A percentile compares a stretch with the other conserved stretches of the same genome.
Conservation (phyloP, 2,329 filamentous ascomycete genomes). For the Trichoderma brevicompactum region DNA sequence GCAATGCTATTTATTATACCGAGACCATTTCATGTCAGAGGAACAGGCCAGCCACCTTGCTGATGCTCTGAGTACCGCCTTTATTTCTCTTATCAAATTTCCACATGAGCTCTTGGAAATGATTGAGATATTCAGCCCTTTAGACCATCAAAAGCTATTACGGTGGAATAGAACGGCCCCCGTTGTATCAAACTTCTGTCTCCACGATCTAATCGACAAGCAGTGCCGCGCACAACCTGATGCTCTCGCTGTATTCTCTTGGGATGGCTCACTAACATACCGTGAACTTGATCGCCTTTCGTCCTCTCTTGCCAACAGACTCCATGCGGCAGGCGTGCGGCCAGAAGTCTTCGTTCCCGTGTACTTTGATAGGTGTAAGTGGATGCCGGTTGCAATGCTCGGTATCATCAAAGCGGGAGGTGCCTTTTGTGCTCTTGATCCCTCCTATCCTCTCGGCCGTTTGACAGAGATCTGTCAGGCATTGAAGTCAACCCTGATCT, state of each 20-base stretch:
- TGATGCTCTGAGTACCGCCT: no score
- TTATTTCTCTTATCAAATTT: no score
- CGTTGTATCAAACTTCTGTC: background rate
- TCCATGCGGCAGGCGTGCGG: background rate
- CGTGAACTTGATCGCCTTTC: background rate
- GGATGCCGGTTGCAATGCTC: background rate
- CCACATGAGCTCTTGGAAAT: no score
- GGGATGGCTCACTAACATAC: background rate
- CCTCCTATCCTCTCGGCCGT: background rate
- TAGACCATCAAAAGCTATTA: no score
- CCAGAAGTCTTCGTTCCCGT: background rate
- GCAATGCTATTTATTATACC: no score
- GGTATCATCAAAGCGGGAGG: background rate
- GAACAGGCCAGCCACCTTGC: no score
- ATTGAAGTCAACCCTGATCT: background rate
- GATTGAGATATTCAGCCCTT: no score
- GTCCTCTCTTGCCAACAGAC: background rate
- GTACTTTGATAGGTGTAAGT: background rate
- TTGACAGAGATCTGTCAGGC: background rate
- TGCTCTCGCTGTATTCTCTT: background rate
- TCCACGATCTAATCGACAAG: background rate
- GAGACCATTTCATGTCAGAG: no score
- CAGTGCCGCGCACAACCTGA: background rate
- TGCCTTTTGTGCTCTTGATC: background rate
- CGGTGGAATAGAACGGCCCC: no score